These are phyloP conservation scores for Nannizziopsis barbatae DNA, from an alignment of 2,329 filamentous ascomycete genomes.

Conservation along the genomic window DNA sequence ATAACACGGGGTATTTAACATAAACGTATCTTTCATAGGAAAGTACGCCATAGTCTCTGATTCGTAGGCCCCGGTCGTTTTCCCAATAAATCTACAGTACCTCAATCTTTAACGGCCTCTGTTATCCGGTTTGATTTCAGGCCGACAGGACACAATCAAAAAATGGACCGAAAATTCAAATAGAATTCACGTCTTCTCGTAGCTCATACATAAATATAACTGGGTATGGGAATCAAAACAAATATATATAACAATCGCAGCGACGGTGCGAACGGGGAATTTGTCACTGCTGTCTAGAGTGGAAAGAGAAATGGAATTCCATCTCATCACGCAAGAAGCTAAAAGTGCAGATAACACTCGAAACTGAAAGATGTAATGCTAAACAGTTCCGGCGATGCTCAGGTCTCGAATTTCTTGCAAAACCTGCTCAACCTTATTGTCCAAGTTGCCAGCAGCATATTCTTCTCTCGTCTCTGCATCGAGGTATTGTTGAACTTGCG, in stretches of 20 bases:
- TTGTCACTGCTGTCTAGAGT: background rate
- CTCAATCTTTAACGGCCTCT: too few relatives aligned
- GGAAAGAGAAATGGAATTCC: background rate
- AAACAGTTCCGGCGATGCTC: conserved; percentile 73
- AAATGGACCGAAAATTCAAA: too few relatives aligned
- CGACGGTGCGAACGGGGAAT: background rate
- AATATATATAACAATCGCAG: background rate
- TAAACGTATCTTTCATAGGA: too few relatives aligned
- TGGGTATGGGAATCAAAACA: conserved; percentile 6
- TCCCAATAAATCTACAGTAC: too few relatives aligned
- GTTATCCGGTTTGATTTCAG: too few relatives aligned
- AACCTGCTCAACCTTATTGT: conserved; percentile 86
- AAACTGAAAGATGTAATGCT: conserved; percentile 12
- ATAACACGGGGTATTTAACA: too few relatives aligned
- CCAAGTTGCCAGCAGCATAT: conserved; percentile 86
- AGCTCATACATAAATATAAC: conserved; percentile 1
- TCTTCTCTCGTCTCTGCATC: conserved; percentile 92
- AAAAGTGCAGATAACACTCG: background rate
- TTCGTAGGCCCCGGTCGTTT: too few relatives aligned
- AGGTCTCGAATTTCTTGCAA: conserved; percentile 93
- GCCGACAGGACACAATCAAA: too few relatives aligned
- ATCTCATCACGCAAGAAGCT: background rate
- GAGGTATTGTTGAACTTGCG: conserved; percentile 96
- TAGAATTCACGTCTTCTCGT: background rate
- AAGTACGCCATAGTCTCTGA: too few relatives aligned